Conservation (phyloP, 2,329 filamentous ascomycete genomes). For the Colletotrichum destructivum region DNA sequence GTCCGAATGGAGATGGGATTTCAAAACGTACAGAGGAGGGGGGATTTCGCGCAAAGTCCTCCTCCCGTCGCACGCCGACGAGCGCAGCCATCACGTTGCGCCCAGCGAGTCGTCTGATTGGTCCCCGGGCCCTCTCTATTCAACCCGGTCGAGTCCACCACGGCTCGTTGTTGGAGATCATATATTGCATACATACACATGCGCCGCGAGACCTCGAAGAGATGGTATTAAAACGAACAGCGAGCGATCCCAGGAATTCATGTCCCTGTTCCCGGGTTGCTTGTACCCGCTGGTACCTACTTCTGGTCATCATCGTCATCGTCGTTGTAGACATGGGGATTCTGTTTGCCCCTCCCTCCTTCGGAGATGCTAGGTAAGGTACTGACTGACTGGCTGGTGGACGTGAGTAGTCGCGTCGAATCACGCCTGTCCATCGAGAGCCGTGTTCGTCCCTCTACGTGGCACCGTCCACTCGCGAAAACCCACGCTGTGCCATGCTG, state of each 20-base stretch:
- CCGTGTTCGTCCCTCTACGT: conserved; percentile 28
- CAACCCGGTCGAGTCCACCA: not conserved
- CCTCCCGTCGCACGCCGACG: conserved; percentile 32
- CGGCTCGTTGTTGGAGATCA: not conserved
- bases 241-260: not conserved
- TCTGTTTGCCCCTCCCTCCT: not conserved
- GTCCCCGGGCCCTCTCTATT: not conserved
- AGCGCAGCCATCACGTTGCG: conserved; percentile 46
- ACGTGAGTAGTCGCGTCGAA: conserved; percentile 16
- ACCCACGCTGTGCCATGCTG: conserved; percentile 40
- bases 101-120: conserved; percentile 41
- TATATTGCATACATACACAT: not conserved
- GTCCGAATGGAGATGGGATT: too few species aligned
- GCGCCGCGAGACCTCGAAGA: not conserved
- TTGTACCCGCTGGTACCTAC: conserved; percentile 21
- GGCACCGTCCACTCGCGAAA: conserved; percentile 29
- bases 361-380: too few species aligned
- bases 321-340: conserved; percentile 25
- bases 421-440: conserved; percentile 22
- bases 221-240: not conserved
- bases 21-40: not conserved
- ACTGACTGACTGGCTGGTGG: too few species aligned
- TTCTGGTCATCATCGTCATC: not conserved
- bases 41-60: conserved; percentile 34
- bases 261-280: not conserved